A percentile compares a stretch with the other conserved stretches of the same genome.
Evolutionary conservation across 768 basidiomycete species (phyloP).

Genomic region (Coprinellus micaceus): DNA sequence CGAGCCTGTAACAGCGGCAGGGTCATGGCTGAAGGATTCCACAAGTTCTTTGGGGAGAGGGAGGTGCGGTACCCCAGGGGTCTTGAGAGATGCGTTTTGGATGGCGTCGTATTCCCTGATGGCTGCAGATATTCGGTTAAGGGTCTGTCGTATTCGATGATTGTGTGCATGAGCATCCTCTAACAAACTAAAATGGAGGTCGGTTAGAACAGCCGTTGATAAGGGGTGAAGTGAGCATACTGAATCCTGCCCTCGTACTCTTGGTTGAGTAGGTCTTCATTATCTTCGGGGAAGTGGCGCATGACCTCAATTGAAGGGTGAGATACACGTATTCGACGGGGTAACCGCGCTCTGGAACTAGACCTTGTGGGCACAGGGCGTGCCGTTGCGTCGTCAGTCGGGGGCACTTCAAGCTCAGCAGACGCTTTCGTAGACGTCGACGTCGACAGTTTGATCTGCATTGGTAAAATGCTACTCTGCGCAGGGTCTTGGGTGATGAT

Average conservation of each 20-base stretch:
- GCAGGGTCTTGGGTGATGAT: background rate
- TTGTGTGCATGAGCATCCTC: slow-evolving; percentile 61
- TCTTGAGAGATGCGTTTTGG: slow-evolving; percentile 47
- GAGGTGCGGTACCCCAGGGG: slow-evolving; percentile 44
- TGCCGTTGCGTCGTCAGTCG: background rate
- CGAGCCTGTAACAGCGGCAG: slow-evolving; percentile 65
- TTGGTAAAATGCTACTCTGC: background rate
- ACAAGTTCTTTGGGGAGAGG: slow-evolving; percentile 62
- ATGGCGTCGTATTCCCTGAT: slow-evolving; percentile 65
- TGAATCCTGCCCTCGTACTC: slow-evolving; percentile 59
- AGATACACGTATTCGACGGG: slow-evolving; percentile 23
- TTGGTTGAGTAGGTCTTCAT: slow-evolving; percentile 44
- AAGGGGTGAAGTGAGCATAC: slow-evolving; percentile 31
- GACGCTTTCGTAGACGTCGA: slow-evolving; percentile 5
- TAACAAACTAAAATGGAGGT: slow-evolving; percentile 43
- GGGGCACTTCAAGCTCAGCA: background rate
- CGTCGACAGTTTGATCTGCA: slow-evolving; percentile 3
- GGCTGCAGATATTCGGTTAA: slow-evolving; percentile 59
- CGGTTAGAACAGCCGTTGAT: background rate
- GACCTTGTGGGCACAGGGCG: background rate
- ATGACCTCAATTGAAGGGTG: slow-evolving; percentile 23
- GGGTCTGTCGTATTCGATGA: slow-evolving; percentile 60
- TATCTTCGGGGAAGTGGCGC: slow-evolving; percentile 26
- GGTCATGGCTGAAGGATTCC: slow-evolving; percentile 75
- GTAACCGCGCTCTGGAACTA: background rate